Conservation (phyloP, 2,329 filamentous ascomycete species). For the Phialocephala sp. region DNA sequence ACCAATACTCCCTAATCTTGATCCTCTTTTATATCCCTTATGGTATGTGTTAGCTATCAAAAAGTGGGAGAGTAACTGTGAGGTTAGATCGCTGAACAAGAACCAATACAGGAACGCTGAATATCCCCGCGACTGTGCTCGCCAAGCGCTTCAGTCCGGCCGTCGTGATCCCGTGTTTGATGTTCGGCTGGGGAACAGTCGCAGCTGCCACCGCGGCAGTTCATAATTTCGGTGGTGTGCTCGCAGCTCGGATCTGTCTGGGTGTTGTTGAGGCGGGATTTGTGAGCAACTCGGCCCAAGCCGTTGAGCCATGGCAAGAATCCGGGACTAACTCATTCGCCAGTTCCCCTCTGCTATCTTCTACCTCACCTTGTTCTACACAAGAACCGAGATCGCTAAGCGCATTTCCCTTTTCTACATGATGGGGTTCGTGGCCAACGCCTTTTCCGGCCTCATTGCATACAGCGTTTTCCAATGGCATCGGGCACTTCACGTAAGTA, state of each 20-base stretch:
- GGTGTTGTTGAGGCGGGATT: constrained; percentile 40
- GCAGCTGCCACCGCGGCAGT: constrained; percentile 36
- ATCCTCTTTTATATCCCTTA: constrained; percentile 77
- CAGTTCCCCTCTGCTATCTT: constrained; percentile 35
- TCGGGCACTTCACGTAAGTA: background rate
- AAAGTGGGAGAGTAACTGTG: background rate
- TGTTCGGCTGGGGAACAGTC: constrained; percentile 39
- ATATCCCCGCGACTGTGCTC: constrained; percentile 44
- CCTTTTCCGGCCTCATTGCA: constrained; percentile 58
- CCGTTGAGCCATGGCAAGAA: background rate
- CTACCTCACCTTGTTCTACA: constrained; percentile 41
- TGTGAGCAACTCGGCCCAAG: constrained; percentile 14
- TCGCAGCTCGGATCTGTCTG: constrained; percentile 36
- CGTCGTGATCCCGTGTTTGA: constrained; percentile 40
- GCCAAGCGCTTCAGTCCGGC: constrained; percentile 39
- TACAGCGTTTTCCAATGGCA: constrained; percentile 45
- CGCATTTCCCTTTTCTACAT: constrained; percentile 18
- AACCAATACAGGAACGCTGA: constrained; percentile 59
- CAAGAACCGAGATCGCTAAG: constrained; percentile 29
- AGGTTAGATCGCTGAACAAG: background rate
- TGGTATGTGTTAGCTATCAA: constrained; percentile 7
- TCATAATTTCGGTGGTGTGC: constrained; percentile 34
- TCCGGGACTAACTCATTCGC: background rate
- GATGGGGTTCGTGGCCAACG: constrained; percentile 44
- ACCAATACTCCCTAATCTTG: constrained; percentile 71